Base-by-base conservation (phyloP, 352 stramenopile species). In the Globisporangium apiculatum region DNA sequence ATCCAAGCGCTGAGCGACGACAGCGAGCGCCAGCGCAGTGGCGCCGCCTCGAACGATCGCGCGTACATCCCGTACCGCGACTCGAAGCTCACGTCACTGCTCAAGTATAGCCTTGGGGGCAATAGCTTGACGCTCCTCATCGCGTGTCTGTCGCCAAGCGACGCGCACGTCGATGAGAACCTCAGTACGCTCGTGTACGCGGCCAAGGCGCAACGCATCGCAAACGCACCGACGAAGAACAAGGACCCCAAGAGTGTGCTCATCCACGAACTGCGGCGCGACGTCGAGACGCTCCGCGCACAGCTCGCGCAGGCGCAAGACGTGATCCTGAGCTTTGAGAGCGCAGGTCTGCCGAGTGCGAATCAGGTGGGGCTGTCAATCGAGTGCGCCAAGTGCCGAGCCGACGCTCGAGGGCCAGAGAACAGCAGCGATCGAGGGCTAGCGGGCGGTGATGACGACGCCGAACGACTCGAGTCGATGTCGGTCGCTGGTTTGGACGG, bases 91-190 rank as follows among this genome's bases (percentile, higher is more conserved):
- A 87, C 76, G 24, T 78, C 69, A 35, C 58, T 87, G 45, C 67
- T 87, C 15, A 83, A 85, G 62, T 75, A 85, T 59, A 76, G 65
- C 57, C 65, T 89, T 3, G 74, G 78, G 2, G 78, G 78, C 40
- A 87, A 89, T 53, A 74, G 71, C 17, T 65, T 80, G 54, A 89
- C 78, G 54, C 68, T 89, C 48, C 85, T 89, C 74, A 72, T 89
- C 31, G 78, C 78, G 40, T 87, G 76, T 53, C 48, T 87, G 4
- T 86, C 74, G n/a, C 78, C 78, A 0, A 79, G 70, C 24, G 74
- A 85, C 45, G 59, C 62, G 15, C 75, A 72, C 53, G 17, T 73
- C 15, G 76, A 87, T 18, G 78, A 89, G 42, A 89, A 84, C 50
- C 15, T 87, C n/a, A 89, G 75, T 53, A 87, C 78, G 14, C 59